Base-by-base conservation (phyloP, 371 early-diverging fungal species). In the Cokeromyces recurvatus region DNA sequence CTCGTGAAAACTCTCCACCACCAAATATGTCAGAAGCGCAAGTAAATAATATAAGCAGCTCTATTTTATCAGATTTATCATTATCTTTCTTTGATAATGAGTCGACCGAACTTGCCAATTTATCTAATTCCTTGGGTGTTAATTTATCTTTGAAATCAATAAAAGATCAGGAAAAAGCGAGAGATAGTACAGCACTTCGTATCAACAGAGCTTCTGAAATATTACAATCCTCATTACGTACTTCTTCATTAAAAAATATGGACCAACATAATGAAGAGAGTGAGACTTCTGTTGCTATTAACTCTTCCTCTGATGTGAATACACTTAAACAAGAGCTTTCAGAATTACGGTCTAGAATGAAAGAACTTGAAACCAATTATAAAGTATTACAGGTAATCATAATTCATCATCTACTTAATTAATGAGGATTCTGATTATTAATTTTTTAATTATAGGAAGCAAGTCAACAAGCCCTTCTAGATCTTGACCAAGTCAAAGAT, bases 381-480 rank as follows among this genome's bases (percentile, higher is more conserved):
- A 51, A 48, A 16, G 6, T 32, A 15, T 17, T 60, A 17, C 55
- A 60, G 53, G 53, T 57, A 50, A 23, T 16, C 11, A 20, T 20
- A 4, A 37, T 8, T 2, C 22, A 3, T 29, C 5, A 5, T 5
- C 16, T 4, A 21, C 15, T 16, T 2, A 9, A 34, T 15, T 4
- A 34, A 34, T n/a, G 14, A n/a, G 14, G 35, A n/a, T 4, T 9
- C 11, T 11, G 35, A 11, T 34, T 11, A 17, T 29, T 19, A 19
- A 19, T 38, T 44, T n/a, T 24, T 5, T 11, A n/a, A n/a, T n/a
- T n/a, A n/a, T 32, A 20, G 51, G 34, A 60, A 25, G 55, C 55
- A 7, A 63, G 60, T 34, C 57, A 60, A 19, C 48, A 54, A 38
- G 64, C 60, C 2, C 40, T 66, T 15, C 44, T 59, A 35, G 64